Percentiles rank a stretch among this genome's conserved stretches.
Conservation (phyloP, 75 land plant genomes). For the Selaginella tamariscina region DNA sequence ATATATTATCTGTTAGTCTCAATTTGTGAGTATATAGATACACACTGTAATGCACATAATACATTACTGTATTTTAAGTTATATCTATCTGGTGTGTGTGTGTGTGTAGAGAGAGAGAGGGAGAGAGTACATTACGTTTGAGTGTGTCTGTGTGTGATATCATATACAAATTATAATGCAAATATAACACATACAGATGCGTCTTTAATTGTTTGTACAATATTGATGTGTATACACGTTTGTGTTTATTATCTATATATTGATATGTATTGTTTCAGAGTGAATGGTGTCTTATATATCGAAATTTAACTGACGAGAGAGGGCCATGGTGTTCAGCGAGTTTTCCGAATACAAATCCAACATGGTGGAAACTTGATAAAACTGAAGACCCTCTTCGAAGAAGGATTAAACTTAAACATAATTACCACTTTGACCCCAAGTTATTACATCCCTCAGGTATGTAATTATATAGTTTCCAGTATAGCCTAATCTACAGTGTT, state of each 20-base stretch:
- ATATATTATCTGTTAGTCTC: conserved; percentile 6
- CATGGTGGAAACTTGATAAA: conserved; percentile 90
- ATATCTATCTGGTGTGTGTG: too few relatives aligned
- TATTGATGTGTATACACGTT: not conserved
- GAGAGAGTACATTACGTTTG: too few relatives aligned
- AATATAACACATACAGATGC: not conserved
- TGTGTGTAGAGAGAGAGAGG: too few relatives aligned
- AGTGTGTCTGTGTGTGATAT: too few relatives aligned
- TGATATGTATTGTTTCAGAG: conserved; percentile 35
- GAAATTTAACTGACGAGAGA: conserved; percentile 83
- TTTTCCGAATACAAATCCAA: conserved; percentile 42
- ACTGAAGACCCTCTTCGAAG: conserved; percentile 83
- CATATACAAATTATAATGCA: not conserved
- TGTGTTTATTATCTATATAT: not conserved
- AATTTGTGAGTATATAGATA: conserved; percentile 39
- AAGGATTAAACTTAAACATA: conserved; percentile 59
- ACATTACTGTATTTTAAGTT: too few relatives aligned
- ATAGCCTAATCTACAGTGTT: too few relatives aligned
- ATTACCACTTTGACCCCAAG: conserved; percentile 66
- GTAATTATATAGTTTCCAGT: too few relatives aligned
- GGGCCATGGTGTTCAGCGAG: conserved; percentile 88
- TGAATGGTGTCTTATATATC: conserved; percentile 86
- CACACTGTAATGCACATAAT: too few relatives aligned
- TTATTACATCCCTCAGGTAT: conserved; percentile 39
- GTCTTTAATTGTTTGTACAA: not conserved